Conservation (phyloP, 345 rosid genomes). For the Salix arbutifolia region DNA sequence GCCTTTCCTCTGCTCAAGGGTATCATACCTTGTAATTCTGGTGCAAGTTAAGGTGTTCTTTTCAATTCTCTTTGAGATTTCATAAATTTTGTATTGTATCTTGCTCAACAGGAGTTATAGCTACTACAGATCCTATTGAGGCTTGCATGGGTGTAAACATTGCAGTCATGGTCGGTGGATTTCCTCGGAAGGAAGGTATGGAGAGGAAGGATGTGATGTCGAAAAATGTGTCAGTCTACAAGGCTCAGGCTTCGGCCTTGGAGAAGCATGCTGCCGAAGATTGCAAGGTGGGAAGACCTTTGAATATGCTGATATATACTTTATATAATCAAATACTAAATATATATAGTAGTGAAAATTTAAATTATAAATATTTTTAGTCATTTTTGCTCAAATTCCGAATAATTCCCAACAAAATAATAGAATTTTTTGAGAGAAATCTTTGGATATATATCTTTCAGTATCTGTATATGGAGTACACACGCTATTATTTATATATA, state of each 20-base stretch:
- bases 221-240: constrained; percentile 59
- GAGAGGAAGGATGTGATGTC: constrained; percentile 77
- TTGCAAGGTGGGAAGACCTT: constrained; percentile 49
- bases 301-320: no score
- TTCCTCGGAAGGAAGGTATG: constrained; percentile 65
- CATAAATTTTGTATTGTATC: background rate
- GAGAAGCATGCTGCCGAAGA: constrained; percentile 66
- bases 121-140: constrained; percentile 61
- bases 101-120: constrained; percentile 45
- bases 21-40: background rate
- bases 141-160: constrained; percentile 68
- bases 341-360: no score
- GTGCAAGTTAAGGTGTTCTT: background rate
- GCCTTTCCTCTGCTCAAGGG: constrained; percentile 81
- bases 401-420: no score
- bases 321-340: no score
- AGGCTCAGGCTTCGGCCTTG: constrained; percentile 81
- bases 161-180: constrained; percentile 69
- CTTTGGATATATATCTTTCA: rapidly evolving
- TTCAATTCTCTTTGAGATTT: background rate
- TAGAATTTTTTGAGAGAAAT: no score
- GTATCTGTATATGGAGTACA: rapidly evolving
- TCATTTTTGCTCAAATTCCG: no score
- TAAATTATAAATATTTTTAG: no score
- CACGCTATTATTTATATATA: no score